phyloP scores from a whole-genome alignment of 345 rosid genomes.

The Linum lewisii region DNA sequence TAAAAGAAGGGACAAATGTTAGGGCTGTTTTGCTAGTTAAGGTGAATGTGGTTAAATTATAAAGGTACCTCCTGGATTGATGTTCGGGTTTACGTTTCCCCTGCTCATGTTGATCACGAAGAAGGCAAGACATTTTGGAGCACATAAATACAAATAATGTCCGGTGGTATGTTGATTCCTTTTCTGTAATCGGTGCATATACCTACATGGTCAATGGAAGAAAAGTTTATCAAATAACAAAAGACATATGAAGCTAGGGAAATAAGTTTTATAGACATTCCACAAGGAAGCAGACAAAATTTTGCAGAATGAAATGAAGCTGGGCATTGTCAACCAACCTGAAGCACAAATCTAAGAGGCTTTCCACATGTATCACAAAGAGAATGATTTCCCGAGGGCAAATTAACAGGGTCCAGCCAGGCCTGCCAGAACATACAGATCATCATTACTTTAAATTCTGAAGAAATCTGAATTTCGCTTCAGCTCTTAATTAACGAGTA shows the following conservation, averaged over 20 bases:
- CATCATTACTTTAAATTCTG: background rate
- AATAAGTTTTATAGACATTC: background rate
- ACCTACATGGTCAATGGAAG: conserved; percentile 38
- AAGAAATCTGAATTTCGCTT: conserved; percentile 2
- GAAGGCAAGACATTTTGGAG: conserved; percentile 73
- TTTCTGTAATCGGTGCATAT: conserved; percentile 61
- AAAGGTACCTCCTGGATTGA: conserved; percentile 49
- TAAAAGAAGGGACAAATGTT: no score
- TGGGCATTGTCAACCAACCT: conserved; percentile 30
- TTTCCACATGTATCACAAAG: conserved; percentile 70
- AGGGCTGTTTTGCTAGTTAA: no score
- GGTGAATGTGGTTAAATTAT: background rate
- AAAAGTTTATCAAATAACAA: background rate
- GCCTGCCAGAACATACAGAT: conserved; percentile 45
- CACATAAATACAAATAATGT: conserved; percentile 74
- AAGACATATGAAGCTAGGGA: background rate
- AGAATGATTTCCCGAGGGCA: conserved; percentile 57
- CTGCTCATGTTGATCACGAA: conserved; percentile 86
- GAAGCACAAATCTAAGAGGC: conserved; percentile 78
- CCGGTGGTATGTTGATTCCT: conserved; percentile 74
- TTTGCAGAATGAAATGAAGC: background rate
- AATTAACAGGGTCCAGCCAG: conserved; percentile 79
- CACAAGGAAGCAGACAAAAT: background rate
- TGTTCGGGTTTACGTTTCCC: conserved; percentile 57
- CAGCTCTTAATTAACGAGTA: background rate